phyloP scores from a whole-genome alignment of 169 alveolate genomes.

The Neospora caninum region DNA sequence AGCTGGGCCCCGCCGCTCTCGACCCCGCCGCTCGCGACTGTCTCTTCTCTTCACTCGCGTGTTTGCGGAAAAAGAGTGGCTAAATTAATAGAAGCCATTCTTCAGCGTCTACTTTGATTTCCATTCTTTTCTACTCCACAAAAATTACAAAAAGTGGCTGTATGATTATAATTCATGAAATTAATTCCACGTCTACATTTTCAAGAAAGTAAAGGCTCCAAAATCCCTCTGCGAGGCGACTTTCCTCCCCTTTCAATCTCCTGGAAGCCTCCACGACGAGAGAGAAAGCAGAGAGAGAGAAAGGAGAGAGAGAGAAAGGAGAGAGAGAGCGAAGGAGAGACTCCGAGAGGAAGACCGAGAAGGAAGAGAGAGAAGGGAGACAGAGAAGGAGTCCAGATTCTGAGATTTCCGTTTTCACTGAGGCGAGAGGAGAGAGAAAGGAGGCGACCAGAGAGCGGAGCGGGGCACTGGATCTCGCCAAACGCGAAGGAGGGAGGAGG shows the following conservation, averaged over 20 bases:
- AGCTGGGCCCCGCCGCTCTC: no score
- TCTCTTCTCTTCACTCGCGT: no score
- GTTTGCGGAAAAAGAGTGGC: no score
- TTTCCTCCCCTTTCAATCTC: no score
- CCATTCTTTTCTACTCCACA: background rate
- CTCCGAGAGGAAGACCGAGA: background rate
- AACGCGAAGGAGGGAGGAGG: background rate
- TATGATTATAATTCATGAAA: no score
- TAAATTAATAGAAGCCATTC: no score
- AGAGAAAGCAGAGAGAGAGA: background rate
- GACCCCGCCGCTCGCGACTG: no score
- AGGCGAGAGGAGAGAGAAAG: background rate
- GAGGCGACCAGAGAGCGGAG: background rate
- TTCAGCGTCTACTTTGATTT: no score
- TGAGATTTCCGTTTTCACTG: no score
- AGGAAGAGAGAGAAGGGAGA: background rate
- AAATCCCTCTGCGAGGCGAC: no score
- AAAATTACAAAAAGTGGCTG: slow-evolving; percentile 69
- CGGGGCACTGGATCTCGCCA: background rate
- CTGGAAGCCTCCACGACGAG: slow-evolving; percentile 88
- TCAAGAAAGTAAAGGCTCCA: no score
- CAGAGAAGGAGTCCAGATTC: background rate
- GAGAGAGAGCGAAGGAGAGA: background rate
- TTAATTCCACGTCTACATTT: no score
- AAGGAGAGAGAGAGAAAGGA: background rate